Conservation (phyloP, 306 rosid genomes). For the Castanospermum australe region DNA sequence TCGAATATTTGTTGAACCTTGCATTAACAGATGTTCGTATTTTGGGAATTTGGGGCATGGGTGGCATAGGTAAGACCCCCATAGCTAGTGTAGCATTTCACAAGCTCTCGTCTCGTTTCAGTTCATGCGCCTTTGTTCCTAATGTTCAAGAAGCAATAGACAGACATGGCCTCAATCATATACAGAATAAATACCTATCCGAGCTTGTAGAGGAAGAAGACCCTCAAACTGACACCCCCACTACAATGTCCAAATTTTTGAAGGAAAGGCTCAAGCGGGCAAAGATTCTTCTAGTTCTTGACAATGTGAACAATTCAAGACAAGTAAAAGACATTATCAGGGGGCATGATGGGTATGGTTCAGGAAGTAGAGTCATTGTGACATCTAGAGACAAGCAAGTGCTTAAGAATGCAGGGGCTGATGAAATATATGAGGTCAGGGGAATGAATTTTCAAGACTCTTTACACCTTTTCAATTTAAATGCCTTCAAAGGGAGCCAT, state of each 20-base stretch:
- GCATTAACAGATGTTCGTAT: neutral
- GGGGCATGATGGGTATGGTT: neutral
- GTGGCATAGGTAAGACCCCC: neutral
- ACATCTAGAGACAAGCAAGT: neutral
- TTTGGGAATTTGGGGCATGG: neutral
- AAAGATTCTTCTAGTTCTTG: constrained; percentile 18
- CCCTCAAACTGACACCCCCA: too few relatives aligned
- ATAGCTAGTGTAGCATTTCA: neutral
- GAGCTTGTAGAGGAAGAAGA: neutral
- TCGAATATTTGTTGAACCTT: neutral
- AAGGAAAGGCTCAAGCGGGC: neutral
- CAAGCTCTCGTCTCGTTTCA: neutral
- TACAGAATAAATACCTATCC: neutral
- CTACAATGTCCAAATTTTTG: neutral
- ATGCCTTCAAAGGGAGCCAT: neutral
- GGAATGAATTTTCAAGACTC: neutral
- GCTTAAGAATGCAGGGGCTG: neutral
- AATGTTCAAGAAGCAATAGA: neutral
- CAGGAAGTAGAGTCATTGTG: constrained; percentile 9
- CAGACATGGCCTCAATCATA: neutral
- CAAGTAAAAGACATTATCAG: constrained; percentile 4
- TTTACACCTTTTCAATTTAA: neutral
- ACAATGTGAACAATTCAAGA: neutral
- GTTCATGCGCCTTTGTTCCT: neutral
- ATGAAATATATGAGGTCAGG: neutral